Evolutionary conservation across 2,329 filamentous ascomycete species (phyloP), one percentile per base, ranked within the genome.

Genomic region (Tolypocladium sp.): DNA sequence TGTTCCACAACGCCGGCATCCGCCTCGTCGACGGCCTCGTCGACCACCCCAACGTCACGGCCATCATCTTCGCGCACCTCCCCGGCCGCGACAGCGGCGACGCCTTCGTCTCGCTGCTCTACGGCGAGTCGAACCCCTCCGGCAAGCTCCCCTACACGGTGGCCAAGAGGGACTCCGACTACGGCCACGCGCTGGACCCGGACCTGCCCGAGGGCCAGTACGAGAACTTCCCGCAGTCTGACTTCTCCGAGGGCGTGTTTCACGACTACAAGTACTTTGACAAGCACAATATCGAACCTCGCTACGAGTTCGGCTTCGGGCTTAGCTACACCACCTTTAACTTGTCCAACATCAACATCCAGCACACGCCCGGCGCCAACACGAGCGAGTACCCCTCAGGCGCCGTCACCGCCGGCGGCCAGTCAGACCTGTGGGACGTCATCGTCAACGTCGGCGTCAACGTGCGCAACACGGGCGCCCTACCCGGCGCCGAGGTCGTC

Each of bases 1-100:
- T 87, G 1, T 76, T 88, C 6, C 85, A 89, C 69, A 88, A 86
- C 49, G 83, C 84, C 1, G 86, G 86, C 0, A 75, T 81, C 12
- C 77, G 85, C 1, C 69, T 86, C 0, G 80, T 88, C 0, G 85
- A 88, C 60, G 72, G 74, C 1, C 89, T 83, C 74, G 76, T 84
- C 60, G 80, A 88, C 55, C 79, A 89, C 60, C 73, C 78, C 9
- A 88, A 89, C 62, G 79, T 89, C 40, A 88, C 84, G 0, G 84
- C 80, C 1, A 73, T 89, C 20, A 75, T 89, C 0, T 84, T 84
- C 63, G 85, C 83, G 5, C 85, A 88, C 65, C 73, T 88, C 0
- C 86, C 85, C 0, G 86, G 86, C 0, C 83, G 89, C 65, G 82
- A 86, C 59, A 82, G 80, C 1, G 86, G 86, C 0, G 71, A 73